phyloP scores from a whole-genome alignment of 768 basidiomycete species.

The Boletus edulis region DNA sequence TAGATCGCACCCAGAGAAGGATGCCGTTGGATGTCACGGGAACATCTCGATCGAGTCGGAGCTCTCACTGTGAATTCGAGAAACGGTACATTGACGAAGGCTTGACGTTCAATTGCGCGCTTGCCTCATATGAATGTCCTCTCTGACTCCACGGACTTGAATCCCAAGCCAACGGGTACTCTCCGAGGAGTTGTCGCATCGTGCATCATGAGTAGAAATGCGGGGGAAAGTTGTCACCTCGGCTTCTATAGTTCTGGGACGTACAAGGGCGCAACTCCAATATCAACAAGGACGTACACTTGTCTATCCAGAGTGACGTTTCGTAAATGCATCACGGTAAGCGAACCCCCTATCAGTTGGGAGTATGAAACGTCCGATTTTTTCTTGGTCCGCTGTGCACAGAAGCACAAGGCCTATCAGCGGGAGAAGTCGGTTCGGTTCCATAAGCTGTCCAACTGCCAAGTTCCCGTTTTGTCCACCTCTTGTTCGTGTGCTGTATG shows the following conservation, averaged over 20 bases:
- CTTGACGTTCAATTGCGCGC: background rate
- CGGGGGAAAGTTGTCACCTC: background rate
- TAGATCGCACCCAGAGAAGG: no score
- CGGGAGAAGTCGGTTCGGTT: background rate
- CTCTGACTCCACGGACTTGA: background rate
- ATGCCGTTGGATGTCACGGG: background rate
- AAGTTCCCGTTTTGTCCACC: conserved; percentile 1
- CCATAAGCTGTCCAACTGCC: no score
- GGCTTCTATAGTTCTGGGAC: conserved; percentile 4
- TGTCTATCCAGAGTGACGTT: background rate
- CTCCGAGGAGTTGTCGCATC: conserved; percentile 11
- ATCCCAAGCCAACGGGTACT: background rate
- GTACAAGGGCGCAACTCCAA: background rate
- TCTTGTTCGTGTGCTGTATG: background rate
- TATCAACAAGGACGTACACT: no score
- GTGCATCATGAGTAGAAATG: background rate
- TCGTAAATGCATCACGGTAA: conserved; percentile 3
- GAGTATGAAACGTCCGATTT: background rate
- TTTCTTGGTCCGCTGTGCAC: conserved; percentile 5
- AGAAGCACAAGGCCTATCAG: background rate
- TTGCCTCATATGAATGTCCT: background rate
- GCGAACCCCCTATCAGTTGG: conserved; percentile 13
- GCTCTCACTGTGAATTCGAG: background rate
- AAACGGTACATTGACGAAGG: background rate
- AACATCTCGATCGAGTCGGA: background rate